Evolutionary conservation across 1,284 basidiomycete genomes (phyloP).

Genomic region (Termitomyces sp.): DNA sequence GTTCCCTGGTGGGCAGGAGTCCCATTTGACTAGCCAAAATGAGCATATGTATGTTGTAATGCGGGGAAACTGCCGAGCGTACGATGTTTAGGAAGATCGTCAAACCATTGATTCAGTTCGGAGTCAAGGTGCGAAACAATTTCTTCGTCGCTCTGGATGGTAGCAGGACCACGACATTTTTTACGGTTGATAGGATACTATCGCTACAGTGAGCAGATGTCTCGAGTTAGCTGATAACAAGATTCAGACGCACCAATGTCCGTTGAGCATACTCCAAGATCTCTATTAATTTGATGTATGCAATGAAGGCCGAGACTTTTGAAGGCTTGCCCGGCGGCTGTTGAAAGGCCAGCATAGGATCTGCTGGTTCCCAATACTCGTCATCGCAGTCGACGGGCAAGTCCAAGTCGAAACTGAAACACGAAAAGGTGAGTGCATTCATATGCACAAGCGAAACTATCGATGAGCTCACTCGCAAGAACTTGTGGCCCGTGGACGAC

Average conservation of each 20-base stretch:
- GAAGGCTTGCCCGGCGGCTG: constrained; percentile 26
- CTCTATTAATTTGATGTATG: constrained; percentile 41
- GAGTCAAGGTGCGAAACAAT: constrained; percentile 49
- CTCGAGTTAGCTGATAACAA: neutral
- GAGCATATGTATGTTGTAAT: neutral
- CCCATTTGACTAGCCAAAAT: constrained; percentile 41
- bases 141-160: constrained; percentile 35
- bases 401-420: constrained; percentile 12
- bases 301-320: constrained; percentile 37
- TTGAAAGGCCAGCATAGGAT: constrained; percentile 26
- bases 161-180: constrained; percentile 23
- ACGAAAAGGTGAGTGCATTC: neutral
- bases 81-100: constrained; percentile 46
- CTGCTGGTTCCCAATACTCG: constrained; percentile 19
- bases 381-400: constrained; percentile 19
- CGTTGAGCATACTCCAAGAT: constrained; percentile 44
- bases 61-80: constrained; percentile 15
- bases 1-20: constrained; percentile 38
- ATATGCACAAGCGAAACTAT: neutral
- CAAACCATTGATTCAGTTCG: constrained; percentile 53
- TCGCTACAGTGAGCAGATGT: neutral
- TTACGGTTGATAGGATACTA: constrained; percentile 29
- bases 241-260: constrained; percentile 29
- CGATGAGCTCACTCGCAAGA: constrained; percentile 19
- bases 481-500: constrained; percentile 17